Evolutionary conservation across 768 basidiomycete species (phyloP).

Genomic region (Auriscalpium microsporum): DNA sequence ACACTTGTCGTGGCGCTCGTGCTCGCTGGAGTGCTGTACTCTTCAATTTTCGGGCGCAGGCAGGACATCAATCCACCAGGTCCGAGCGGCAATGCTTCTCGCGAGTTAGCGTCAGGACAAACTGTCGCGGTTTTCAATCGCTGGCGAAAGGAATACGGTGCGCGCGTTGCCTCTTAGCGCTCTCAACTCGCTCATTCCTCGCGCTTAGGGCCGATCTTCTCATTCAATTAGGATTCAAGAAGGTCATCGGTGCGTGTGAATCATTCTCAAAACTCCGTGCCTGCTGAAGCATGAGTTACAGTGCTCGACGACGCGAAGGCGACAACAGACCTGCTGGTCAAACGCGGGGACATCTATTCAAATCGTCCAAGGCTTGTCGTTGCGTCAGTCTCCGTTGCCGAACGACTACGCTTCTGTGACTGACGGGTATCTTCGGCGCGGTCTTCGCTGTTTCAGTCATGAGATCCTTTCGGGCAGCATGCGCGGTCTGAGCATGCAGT

Average conservation of each 20-base stretch:
- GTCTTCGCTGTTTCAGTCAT: background rate
- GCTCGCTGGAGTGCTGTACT: background rate
- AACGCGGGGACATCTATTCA: conserved; percentile 11
- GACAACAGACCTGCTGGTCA: conserved; percentile 6
- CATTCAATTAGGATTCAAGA: conserved; percentile 4
- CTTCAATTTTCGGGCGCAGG: background rate
- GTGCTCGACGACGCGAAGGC: conserved; percentile 4
- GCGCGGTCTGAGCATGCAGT: conserved; percentile 4
- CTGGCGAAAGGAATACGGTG: conserved; percentile 5
- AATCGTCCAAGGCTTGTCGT: conserved; percentile 8
- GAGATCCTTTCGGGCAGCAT: conserved; percentile 9
- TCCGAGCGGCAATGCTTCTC: conserved; percentile 2
- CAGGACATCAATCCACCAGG: conserved; percentile 1
- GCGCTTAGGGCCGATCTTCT: conserved; percentile 7
- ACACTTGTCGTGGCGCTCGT: background rate
- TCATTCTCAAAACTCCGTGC: background rate
- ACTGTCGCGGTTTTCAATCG: background rate
- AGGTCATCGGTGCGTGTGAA: conserved; percentile 1
- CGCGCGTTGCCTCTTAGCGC: background rate
- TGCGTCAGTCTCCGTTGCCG: background rate
- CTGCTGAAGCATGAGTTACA: background rate
- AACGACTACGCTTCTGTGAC: background rate
- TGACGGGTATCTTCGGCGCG: background rate
- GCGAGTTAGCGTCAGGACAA: background rate
- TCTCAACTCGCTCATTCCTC: background rate